Base-by-base conservation (phyloP, 1,284 basidiomycete genomes). In the Stereum hirsutum region DNA sequence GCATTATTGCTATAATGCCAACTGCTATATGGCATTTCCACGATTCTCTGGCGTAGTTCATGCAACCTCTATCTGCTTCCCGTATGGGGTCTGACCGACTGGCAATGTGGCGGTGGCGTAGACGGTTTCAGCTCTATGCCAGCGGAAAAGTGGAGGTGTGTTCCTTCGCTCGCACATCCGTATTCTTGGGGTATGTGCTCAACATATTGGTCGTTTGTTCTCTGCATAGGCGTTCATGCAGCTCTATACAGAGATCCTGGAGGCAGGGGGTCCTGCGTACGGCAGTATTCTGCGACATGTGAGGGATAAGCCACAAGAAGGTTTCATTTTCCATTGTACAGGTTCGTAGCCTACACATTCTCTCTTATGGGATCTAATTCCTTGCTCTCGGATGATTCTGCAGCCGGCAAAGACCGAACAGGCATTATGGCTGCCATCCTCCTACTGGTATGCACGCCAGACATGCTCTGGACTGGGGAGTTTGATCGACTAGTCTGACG, bases 321-420 rank as follows among this genome's bases (percentile, higher is more conserved):
- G 71, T 0, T 80, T 72, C 49, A 48, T 88, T 25, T 83, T 88
- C 49, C 84, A 88, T 52, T 88, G 84, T 51, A 89, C 84, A 45
- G 83, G 84, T 59, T 39, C 19, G 59, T 48, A 8, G 25, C 14
- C 39, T 10, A 23, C 15, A 23, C 30, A 20, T 17, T 20, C 41
- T 32, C 19, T 24, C 5, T 28, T 7, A 14, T 28, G 20, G 28
- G 26, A 24, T 42, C 2, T n/a, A 24, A 40, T 20, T 30, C 32
- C 6, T 17, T 8, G 10, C 42, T 12, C 7, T 27, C 25, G 25
- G 12, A 38, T 25, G n/a, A 20, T n/a, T 35, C 27, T 34, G 14
- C 21, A 75, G 75, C 74, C 41, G 86, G 86, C 7, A 89, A 88
- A 58, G 86, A 89, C 59, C 65, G 85, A 49, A 89, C 85, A 2